Evolutionary conservation across 1,284 basidiomycete genomes (phyloP), one percentile per base, ranked within the genome.

Genomic region (Tilletia indica): DNA sequence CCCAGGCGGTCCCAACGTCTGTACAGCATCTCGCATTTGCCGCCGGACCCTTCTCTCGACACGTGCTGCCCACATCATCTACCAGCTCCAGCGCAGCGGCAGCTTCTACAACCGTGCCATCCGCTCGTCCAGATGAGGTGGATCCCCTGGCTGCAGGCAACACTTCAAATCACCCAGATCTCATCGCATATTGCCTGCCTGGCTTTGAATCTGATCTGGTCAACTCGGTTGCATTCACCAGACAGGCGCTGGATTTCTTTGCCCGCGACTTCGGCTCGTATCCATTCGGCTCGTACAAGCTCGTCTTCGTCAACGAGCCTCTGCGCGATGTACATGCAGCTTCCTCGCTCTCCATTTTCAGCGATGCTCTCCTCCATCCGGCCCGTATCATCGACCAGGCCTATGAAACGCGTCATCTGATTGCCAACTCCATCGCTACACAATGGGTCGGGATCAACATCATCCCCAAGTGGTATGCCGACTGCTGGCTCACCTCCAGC

Each of bases 391-490:
- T 99, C 76, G 97, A 99, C 81, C 94, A 96, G 84, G 93, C 93
- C 0, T 89, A 94, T 78, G 93, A 97, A 82, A 92, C 94, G 0
- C 89, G 95, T 19, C 93, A 96, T 73, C 87, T 90, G 19, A 88
- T 99, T 56, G 89, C 91, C 38, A 93, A 98, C 81, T 77, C 82
- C 42, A 77, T 99, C 51, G 94, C 94, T 5, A 93, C 91, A 78
- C 97, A 99, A 85, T 99, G 97, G 97, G 89, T 94, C 70, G 96
- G 97, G 25, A 91, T 99, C 86, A 97, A 98, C 85, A 94, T 99
- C 78, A 91, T 96, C 71, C 94, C 92, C 70, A 93, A 93, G 85
- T 89, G 91, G n/a, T 93, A 93, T 88, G 92, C 94, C 9, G 97
- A 99, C 85, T 90, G 91, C 6, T 99, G 97, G 97, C 89, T 99